Conservation (phyloP, 768 basidiomycete species). For the Boletellus ananas region DNA sequence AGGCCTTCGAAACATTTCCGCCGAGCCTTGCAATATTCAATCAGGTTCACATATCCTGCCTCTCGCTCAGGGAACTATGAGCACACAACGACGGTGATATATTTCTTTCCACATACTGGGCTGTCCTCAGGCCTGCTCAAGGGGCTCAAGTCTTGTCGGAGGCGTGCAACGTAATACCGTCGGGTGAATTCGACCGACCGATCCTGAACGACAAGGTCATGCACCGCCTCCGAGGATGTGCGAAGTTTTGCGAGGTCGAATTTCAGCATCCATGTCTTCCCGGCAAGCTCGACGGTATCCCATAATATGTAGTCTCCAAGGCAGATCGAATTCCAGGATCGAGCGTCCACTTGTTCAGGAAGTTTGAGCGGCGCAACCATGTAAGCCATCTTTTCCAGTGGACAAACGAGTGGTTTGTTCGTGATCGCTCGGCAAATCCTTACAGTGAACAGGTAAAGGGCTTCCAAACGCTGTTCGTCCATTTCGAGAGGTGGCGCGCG, state of each 20-base stretch:
- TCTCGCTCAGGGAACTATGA: conserved; percentile 47
- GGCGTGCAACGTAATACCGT: conserved; percentile 53
- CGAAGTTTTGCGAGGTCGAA: conserved; percentile 40
- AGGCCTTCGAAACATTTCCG: conserved; percentile 62
- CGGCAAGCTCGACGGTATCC: conserved; percentile 54
- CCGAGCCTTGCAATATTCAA: conserved; percentile 63
- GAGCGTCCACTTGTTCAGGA: conserved; percentile 28
- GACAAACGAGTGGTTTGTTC: conserved; percentile 66
- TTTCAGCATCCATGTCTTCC: conserved; percentile 47
- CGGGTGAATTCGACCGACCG: conserved; percentile 72
- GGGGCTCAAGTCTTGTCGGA: conserved; percentile 69
- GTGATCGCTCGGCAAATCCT: conserved; percentile 57
- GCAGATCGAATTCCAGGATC: conserved; percentile 18
- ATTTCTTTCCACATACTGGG: conserved; percentile 43
- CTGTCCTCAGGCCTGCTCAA: conserved; percentile 66
- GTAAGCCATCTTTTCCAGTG: conserved; percentile 52
- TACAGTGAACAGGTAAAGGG: conserved; percentile 59
- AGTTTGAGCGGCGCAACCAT: conserved; percentile 60
- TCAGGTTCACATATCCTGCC: conserved; percentile 51
- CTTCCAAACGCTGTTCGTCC: conserved; percentile 41
- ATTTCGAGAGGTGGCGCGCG: conserved; percentile 50
- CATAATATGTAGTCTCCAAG: conserved; percentile 56
- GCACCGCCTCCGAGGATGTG: conserved; percentile 34
- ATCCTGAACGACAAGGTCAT: conserved; percentile 73
- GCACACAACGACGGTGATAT: background rate